Percentiles rank a stretch among this genome's conserved stretches.
Evolutionary conservation across 495 filamentous ascomycete species (phyloP).

Genomic region (Bryoglossum gracile): DNA sequence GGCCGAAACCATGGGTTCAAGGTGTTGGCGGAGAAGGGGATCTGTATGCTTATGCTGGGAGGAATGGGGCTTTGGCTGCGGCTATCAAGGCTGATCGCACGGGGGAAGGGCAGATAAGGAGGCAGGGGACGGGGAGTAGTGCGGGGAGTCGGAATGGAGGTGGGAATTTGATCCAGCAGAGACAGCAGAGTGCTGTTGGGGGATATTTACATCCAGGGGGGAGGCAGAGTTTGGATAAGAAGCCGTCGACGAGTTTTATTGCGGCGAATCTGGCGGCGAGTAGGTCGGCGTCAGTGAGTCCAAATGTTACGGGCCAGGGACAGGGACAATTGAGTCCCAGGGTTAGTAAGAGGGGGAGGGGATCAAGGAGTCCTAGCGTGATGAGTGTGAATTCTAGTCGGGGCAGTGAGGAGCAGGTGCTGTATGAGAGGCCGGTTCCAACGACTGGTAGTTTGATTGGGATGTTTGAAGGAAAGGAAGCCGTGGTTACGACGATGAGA

Average conservation of each 20-base stretch:
- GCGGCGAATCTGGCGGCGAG: conserved; percentile 51
- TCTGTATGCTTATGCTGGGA: conserved; percentile 7
- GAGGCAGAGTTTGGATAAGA: conserved; percentile 12
- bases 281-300: conserved; percentile 37
- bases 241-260: conserved; percentile 43
- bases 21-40: too few relatives aligned
- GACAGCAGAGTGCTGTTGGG: conserved; percentile 7
- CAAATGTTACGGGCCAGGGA: conserved; percentile 24
- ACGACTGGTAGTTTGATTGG: conserved; percentile 52
- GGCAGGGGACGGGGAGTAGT: conserved; percentile 2
- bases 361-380: too few relatives aligned
- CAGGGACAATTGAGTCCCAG: too few relatives aligned
- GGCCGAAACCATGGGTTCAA: too few relatives aligned
- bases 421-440: conserved; percentile 47
- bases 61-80: conserved; percentile 20
- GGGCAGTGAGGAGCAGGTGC: conserved; percentile 25
- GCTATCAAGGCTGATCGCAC: conserved; percentile 13
- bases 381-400: conserved; percentile 24
- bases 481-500: conserved; percentile 21
- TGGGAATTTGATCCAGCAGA: conserved; percentile 3
- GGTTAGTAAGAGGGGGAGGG: too few relatives aligned
- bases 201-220: conserved; percentile 12
- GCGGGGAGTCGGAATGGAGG: conserved; percentile 1
- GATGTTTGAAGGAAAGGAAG: conserved; percentile 46
- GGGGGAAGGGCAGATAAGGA: background rate